phyloP scores from a whole-genome alignment of 768 basidiomycete genomes.

The Floccularia luteovirens region DNA sequence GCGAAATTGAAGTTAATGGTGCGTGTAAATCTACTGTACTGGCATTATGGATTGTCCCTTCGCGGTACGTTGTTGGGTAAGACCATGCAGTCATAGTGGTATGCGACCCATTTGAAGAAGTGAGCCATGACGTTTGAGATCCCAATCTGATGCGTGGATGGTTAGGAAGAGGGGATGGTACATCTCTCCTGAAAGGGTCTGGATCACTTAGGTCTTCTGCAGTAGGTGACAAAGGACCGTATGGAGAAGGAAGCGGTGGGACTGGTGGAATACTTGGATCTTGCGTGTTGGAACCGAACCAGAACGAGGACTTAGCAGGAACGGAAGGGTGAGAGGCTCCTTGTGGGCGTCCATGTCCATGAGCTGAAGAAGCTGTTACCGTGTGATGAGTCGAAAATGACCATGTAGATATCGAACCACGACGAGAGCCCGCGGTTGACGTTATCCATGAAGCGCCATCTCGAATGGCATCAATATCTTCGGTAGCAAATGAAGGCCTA shows the following conservation, averaged over 20 bases:
- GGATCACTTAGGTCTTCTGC: conserved; percentile 32
- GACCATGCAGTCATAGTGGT: conserved; percentile 61
- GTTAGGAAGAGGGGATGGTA: conserved; percentile 28
- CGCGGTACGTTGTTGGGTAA: conserved; percentile 43
- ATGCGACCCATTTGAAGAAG: conserved; percentile 52
- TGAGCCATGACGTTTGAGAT: conserved; percentile 72
- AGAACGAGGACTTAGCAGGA: conserved; percentile 53
- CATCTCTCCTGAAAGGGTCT: conserved; percentile 59
- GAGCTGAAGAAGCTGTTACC: conserved; percentile 24
- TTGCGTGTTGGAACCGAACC: conserved; percentile 47
- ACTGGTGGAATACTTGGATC: conserved; percentile 54
- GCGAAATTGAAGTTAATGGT: conserved; percentile 29
- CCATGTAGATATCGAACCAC: conserved; percentile 58
- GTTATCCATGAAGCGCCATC: conserved; percentile 82
- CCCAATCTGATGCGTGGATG: conserved; percentile 42
- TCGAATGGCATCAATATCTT: conserved; percentile 65
- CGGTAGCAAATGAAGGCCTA: conserved; percentile 58
- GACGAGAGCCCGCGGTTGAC: conserved; percentile 48
- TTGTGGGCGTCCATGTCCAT: conserved; percentile 26
- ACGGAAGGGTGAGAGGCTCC: conserved; percentile 31
- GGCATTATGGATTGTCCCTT: conserved; percentile 22
- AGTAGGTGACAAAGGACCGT: conserved; percentile 39
- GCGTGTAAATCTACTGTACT: conserved; percentile 36
- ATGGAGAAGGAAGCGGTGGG: conserved; percentile 59
- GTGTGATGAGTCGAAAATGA: conserved; percentile 68